Percentiles rank a stretch among this genome's conserved stretches.
These are phyloP conservation scores for Pythium periplocum DNA, from an alignment of 352 stramenopile genomes.

Conservation along the genomic window DNA sequence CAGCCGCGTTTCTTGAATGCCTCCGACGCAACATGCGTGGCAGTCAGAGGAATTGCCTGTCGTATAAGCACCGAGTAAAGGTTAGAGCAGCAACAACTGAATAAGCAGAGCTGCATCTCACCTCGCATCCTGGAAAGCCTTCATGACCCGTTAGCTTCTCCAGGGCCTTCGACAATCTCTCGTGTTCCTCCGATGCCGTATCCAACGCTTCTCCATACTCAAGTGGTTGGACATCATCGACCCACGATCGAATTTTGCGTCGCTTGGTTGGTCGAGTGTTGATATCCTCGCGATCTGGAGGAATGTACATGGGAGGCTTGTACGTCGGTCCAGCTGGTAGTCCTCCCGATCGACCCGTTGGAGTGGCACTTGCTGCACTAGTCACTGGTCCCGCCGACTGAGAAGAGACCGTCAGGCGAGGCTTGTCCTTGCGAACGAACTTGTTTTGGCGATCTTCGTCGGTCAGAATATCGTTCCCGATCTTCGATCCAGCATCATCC, in stretches of 20 bases:
- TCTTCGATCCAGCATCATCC: slow-evolving; percentile 31
- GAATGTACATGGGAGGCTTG: slow-evolving; percentile 69
- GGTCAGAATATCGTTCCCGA: slow-evolving; percentile 63
- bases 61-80: slow-evolving; percentile 1
- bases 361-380: slow-evolving; percentile 20
- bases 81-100: slow-evolving; percentile 2
- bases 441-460: slow-evolving; percentile 54
- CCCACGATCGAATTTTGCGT: slow-evolving; percentile 84
- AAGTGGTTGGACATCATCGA: slow-evolving; percentile 70
- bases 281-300: slow-evolving; percentile 45
- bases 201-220: slow-evolving; percentile 55
- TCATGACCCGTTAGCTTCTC: slow-evolving; percentile 66
- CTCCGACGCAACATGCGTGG: slow-evolving; percentile 69
- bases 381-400: slow-evolving; percentile 20
- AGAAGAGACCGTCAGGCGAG: slow-evolving; percentile 6
- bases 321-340: slow-evolving; percentile 31
- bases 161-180: slow-evolving; percentile 39
- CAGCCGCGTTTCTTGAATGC: slow-evolving; percentile 67
- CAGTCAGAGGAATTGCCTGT: slow-evolving; percentile 81
- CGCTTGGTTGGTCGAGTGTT: slow-evolving; percentile 56
- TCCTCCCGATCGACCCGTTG: not conserved
- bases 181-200: slow-evolving; percentile 59
- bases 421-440: slow-evolving; percentile 46
- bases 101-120: slow-evolving; percentile 14
- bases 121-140: slow-evolving; percentile 82